These are phyloP conservation scores for Aspergillus campestris DNA, from an alignment of 495 filamentous ascomycete species.

Conservation along the genomic window DNA sequence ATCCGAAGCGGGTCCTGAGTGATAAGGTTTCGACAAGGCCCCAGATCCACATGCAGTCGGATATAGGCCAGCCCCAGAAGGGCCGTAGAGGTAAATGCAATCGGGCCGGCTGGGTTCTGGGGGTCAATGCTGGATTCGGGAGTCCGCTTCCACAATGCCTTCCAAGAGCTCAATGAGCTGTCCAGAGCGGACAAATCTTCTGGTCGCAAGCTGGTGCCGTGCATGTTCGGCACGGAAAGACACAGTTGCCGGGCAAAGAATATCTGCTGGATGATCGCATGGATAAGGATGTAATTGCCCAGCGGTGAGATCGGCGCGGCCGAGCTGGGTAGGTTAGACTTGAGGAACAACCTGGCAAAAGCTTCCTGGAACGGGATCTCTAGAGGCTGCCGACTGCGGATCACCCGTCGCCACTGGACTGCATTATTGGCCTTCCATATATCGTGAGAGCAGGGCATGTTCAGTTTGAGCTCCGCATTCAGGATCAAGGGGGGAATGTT, in stretches of 20 bases:
- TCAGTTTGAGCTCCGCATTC: slow-evolving; percentile 41
- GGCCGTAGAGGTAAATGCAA: slow-evolving; percentile 48
- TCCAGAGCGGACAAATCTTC: slow-evolving; percentile 38
- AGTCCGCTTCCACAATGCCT: slow-evolving; percentile 43
- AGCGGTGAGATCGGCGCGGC: slow-evolving; percentile 45
- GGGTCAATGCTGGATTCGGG: slow-evolving; percentile 47
- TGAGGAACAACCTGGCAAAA: slow-evolving; percentile 38
- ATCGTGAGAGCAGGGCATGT: slow-evolving; percentile 42
- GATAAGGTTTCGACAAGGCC: slow-evolving; percentile 38
- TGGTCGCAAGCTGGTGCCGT: slow-evolving; percentile 35
- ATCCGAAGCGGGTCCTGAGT: slow-evolving; percentile 41
- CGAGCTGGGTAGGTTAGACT: slow-evolving; percentile 33
- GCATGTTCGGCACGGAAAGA: slow-evolving; percentile 35
- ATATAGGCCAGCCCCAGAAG: slow-evolving; percentile 48
- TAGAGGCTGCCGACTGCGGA: slow-evolving; percentile 27
- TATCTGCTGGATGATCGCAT: slow-evolving; percentile 46
- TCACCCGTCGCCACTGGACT: slow-evolving; percentile 36
- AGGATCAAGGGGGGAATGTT: slow-evolving; percentile 46
- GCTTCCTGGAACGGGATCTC: slow-evolving; percentile 41
- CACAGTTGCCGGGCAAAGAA: slow-evolving; percentile 44
- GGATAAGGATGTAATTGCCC: slow-evolving; percentile 47
- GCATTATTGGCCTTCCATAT: slow-evolving; percentile 44
- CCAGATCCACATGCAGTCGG: slow-evolving; percentile 40
- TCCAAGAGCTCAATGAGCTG: slow-evolving; percentile 42
- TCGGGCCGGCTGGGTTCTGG: slow-evolving; percentile 42